phyloP scores from a whole-genome alignment of 441 rosid species.

The Pelargonium australe region DNA sequence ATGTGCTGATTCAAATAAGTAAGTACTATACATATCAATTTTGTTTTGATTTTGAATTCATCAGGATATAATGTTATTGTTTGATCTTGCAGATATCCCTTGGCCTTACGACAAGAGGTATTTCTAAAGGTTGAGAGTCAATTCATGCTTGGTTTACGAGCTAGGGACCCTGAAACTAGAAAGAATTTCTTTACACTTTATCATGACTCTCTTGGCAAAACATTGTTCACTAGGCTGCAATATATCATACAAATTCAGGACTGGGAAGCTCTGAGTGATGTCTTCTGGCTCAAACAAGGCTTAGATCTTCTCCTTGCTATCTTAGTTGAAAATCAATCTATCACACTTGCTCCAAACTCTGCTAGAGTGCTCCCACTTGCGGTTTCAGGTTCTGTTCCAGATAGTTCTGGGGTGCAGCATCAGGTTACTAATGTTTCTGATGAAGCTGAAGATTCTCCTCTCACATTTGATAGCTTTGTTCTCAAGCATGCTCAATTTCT shows the following conservation, averaged over 20 bases:
- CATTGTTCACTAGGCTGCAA: conserved; percentile 71
- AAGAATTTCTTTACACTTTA: conserved; percentile 79
- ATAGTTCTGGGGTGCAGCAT: conserved; percentile 50
- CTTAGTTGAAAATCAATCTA: conserved; percentile 73
- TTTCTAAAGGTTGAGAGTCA: conserved; percentile 95
- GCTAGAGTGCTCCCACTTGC: conserved; percentile 78
- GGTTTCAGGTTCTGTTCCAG: conserved; percentile 47
- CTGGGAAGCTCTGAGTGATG: conserved; percentile 98
- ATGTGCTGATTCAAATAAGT: conserved; percentile 84
- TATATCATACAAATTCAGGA: conserved; percentile 83
- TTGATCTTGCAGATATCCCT: conserved; percentile 50
- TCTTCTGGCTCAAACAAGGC: conserved; percentile 99
- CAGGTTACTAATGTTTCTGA: conserved; percentile 50
- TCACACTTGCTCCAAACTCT: conserved; percentile 91
- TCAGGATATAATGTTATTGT: conserved; percentile 16
- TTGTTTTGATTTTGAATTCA: conserved; percentile 16
- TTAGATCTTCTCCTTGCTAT: conserved; percentile 94
- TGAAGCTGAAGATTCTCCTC: conserved; percentile 60
- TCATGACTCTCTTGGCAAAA: conserved; percentile 74
- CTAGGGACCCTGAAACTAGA: conserved; percentile 88
- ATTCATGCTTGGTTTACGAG: conserved; percentile 92
- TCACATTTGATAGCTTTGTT: conserved; percentile 69
- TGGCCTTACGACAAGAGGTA: conserved; percentile 74
- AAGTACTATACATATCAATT: conserved; percentile 20
- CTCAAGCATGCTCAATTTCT: conserved; percentile 82